phyloP scores from a whole-genome alignment of 352 stramenopile species.

The Pythium volutum region DNA sequence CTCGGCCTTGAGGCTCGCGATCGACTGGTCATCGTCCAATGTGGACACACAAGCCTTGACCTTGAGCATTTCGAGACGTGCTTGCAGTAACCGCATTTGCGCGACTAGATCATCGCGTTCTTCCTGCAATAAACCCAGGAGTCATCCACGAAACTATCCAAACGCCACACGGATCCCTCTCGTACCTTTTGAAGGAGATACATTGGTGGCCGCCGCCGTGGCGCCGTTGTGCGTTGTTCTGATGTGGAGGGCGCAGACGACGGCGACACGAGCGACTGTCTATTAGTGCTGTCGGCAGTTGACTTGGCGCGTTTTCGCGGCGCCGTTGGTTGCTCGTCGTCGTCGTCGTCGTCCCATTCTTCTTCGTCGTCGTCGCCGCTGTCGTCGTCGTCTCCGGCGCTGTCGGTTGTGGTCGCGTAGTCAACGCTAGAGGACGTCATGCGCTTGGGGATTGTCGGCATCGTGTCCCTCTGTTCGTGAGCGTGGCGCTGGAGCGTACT shows the following conservation, averaged over 20 bases:
- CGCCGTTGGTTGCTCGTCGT: neutral
- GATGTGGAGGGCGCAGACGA: conserved; percentile 2
- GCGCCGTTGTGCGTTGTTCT: neutral
- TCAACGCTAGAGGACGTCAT: neutral
- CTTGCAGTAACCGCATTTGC: conserved; percentile 8
- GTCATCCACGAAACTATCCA: neutral
- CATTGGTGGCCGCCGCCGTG: conserved; percentile 3
- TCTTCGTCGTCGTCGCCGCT: neutral
- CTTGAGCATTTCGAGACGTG: conserved; percentile 18
- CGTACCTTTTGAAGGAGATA: conserved; percentile 20
- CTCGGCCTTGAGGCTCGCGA: conserved; percentile 7
- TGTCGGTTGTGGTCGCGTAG: conserved; percentile 1
- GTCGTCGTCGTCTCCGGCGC: neutral
- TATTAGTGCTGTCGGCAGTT: neutral
- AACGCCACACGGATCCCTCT: neutral
- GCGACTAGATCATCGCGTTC: conserved; percentile 11
- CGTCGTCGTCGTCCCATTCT: neutral
- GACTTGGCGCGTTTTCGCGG: conserved; percentile 16
- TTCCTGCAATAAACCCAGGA: conserved; percentile 6
- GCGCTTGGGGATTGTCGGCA: neutral
- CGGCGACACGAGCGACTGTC: conserved; percentile 5
- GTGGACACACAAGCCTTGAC: conserved; percentile 14
- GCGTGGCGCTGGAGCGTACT: neutral
- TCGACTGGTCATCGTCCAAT: conserved; percentile 8
- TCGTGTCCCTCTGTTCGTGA: neutral